Conservation (phyloP, 2,329 filamentous ascomycete species). For the Trichoderma oligosporum region DNA sequence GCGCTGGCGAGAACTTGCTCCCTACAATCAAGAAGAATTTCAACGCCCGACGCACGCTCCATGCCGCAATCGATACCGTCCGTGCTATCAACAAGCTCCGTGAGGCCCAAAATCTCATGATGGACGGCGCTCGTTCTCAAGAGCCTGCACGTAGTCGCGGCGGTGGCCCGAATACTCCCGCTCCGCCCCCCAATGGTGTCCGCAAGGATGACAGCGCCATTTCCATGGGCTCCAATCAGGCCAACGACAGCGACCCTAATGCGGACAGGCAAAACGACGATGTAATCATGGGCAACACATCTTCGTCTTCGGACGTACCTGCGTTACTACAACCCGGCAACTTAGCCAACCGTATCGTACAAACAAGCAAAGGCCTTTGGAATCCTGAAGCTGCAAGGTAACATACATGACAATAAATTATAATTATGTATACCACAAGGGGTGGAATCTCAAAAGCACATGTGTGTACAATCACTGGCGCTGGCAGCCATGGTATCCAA, state of each 20-base stretch:
- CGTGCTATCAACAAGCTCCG: slow-evolving; percentile 68
- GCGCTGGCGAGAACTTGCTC: slow-evolving; percentile 57
- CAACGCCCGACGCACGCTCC: slow-evolving; percentile 64
- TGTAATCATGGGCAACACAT: slow-evolving; percentile 47
- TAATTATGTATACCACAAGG: no score
- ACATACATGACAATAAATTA: background rate
- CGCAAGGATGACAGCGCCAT: slow-evolving; percentile 46
- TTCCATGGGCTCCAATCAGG: slow-evolving; percentile 32
- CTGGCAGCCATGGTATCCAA: slow-evolving; percentile 8
- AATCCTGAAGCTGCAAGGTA: slow-evolving; percentile 32
- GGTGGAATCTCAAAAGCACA: background rate
- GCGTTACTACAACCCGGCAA: slow-evolving; percentile 53
- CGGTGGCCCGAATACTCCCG: slow-evolving; percentile 36
- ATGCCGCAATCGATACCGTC: slow-evolving; percentile 68
- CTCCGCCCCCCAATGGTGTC: slow-evolving; percentile 27
- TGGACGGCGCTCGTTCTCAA: slow-evolving; percentile 56
- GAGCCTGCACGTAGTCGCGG: slow-evolving; percentile 43
- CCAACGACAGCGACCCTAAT: slow-evolving; percentile 25
- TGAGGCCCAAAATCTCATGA: slow-evolving; percentile 58
- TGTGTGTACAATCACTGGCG: background rate
- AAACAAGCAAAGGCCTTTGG: slow-evolving; percentile 64
- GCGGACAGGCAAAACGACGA: slow-evolving; percentile 31
- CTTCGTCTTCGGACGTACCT: slow-evolving; percentile 38
- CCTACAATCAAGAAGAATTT: slow-evolving; percentile 72
- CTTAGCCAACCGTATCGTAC: slow-evolving; percentile 54